Evolutionary conservation across 495 filamentous ascomycete species (phyloP).

Genomic region (Talaromyces proteolyticus): DNA sequence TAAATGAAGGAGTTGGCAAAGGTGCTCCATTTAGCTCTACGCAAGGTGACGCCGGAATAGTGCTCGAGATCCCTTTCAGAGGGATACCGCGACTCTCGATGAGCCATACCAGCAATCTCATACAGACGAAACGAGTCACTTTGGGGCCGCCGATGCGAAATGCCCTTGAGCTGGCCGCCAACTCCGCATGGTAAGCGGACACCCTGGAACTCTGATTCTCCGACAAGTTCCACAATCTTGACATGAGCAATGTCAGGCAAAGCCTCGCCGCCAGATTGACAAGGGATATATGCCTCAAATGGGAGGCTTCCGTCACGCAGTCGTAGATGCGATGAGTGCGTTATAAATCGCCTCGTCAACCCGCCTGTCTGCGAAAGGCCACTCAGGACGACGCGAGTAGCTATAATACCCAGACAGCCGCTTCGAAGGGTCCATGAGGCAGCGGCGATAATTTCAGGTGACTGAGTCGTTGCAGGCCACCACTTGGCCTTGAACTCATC

Average conservation of each 20-base stretch:
- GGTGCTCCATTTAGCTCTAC: slow-evolving; percentile 6
- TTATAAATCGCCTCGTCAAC: slow-evolving; percentile 6
- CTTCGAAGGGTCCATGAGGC: slow-evolving; percentile 5
- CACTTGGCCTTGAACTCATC: slow-evolving; percentile 5
- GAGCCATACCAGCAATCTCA: slow-evolving; percentile 9
- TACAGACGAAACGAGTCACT: slow-evolving; percentile 6
- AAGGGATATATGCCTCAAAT: slow-evolving; percentile 9
- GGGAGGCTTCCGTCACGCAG: slow-evolving; percentile 4
- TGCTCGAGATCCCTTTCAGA: slow-evolving; percentile 1
- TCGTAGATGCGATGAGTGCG: slow-evolving; percentile 3
- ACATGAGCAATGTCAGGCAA: slow-evolving; percentile 2
- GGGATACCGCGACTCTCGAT: slow-evolving; percentile 8
- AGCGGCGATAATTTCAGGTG: slow-evolving; percentile 9
- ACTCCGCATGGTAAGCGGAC: not conserved
- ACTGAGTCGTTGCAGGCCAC: slow-evolving; percentile 9
- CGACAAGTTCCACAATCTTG: slow-evolving; percentile 8
- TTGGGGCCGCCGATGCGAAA: slow-evolving; percentile 6
- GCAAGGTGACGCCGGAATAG: not conserved
- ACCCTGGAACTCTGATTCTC: not conserved
- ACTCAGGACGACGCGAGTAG: slow-evolving; percentile 3
- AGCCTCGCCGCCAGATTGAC: slow-evolving; percentile 4
- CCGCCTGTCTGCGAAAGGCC: slow-evolving; percentile 9
- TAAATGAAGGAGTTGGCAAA: slow-evolving; percentile 8
- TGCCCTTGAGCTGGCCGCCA: not conserved
- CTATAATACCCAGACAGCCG: not conserved